phyloP scores from a whole-genome alignment of 2,329 filamentous ascomycete species.

The Aspergillus tubingensis region DNA sequence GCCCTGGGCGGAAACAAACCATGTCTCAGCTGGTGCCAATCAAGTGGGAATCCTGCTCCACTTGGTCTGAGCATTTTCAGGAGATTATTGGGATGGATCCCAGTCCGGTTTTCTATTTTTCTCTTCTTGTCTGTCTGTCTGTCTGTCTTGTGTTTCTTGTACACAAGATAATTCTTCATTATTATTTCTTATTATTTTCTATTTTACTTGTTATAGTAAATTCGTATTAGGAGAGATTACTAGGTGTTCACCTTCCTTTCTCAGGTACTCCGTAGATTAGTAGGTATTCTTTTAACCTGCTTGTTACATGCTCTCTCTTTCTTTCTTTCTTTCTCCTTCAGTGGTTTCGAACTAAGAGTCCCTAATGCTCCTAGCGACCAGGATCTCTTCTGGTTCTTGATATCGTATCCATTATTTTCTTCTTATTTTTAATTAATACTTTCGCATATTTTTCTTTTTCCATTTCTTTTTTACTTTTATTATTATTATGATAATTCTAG shows the following conservation, averaged over 20 bases:
- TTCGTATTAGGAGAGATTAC: background rate
- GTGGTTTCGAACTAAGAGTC: background rate
- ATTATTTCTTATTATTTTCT: background rate
- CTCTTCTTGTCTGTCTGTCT: too few relatives aligned
- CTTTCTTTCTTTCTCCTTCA: too few relatives aligned
- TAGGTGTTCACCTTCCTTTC: background rate
- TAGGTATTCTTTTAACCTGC: too few relatives aligned
- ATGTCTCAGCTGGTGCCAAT: slow-evolving; percentile 37
- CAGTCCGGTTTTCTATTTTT: slow-evolving; percentile 1
- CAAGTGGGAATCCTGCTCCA: slow-evolving; percentile 16
- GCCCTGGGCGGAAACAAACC: slow-evolving; percentile 32
- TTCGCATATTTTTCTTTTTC: too few relatives aligned
- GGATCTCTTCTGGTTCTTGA: background rate
- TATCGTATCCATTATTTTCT: background rate
- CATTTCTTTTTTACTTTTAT: background rate
- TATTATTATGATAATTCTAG: background rate
- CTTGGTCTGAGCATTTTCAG: slow-evolving; percentile 18
- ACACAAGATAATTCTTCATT: too few relatives aligned
- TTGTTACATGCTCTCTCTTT: too few relatives aligned
- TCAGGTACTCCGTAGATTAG: background rate
- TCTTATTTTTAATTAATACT: background rate
- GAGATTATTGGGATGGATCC: slow-evolving; percentile 13
- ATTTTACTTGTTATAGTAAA: background rate
- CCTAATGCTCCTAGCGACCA: background rate
- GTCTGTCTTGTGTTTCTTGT: too few relatives aligned